Evolutionary conservation across 371 early-diverging fungal genomes (phyloP).

Genomic region (Mucor circinelloides): DNA sequence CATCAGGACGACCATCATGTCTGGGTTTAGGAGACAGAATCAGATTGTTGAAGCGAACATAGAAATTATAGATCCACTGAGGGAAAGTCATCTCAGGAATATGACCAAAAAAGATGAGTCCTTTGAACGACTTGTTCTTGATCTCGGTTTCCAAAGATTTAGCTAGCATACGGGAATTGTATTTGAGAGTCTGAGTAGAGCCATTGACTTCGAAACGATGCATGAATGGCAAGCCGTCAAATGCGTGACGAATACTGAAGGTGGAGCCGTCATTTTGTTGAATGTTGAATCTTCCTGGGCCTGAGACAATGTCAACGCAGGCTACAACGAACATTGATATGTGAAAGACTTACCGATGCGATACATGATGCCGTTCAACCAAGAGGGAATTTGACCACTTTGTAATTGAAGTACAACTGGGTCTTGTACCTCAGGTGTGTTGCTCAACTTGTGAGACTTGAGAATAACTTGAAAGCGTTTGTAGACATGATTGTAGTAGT

Average conservation of each 20-base stretch:
- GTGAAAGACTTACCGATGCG: constrained; percentile 33
- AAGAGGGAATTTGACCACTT: constrained; percentile 41
- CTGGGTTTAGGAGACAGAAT: not conserved
- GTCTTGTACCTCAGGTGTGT: constrained; percentile 44
- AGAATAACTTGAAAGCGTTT: constrained; percentile 2
- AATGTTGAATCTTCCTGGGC: constrained; percentile 43
- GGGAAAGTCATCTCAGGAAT: constrained; percentile 1
- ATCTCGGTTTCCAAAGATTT: constrained; percentile 19
- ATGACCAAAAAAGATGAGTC: constrained; percentile 31
- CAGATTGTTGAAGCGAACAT: not conserved
- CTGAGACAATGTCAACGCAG: constrained; percentile 6
- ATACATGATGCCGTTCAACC: constrained; percentile 48
- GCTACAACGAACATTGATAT: not conserved
- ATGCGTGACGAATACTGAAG: constrained; percentile 40
- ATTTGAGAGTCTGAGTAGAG: constrained; percentile 17
- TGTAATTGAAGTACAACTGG: constrained; percentile 34
- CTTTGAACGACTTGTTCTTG: not conserved
- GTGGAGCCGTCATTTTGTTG: constrained; percentile 24
- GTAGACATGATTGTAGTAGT: not conserved
- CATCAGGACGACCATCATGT: constrained; percentile 16
- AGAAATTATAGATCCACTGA: not conserved
- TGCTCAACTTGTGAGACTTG: not conserved
- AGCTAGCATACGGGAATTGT: constrained; percentile 37
- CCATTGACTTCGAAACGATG: constrained; percentile 42
- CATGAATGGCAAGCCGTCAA: constrained; percentile 46